These are phyloP conservation scores for Cyberlindnera suaveolens DNA, from an alignment of 805 yeast genomes.

Conservation along the genomic window DNA sequence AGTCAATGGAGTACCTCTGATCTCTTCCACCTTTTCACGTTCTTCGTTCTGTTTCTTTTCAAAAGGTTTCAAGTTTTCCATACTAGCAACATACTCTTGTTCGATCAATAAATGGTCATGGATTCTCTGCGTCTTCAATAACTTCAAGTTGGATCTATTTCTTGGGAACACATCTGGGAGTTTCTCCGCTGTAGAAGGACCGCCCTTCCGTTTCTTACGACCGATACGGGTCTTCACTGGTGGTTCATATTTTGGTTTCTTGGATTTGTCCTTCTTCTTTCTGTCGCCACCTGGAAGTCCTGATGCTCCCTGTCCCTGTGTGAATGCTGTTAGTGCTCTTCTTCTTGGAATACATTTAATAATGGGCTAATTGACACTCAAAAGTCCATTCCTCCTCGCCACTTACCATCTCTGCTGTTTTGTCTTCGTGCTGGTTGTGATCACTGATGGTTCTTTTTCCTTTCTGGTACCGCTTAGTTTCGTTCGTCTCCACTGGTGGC, in stretches of 20 bases:
- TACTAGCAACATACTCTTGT: constrained; percentile 92
- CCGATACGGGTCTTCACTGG: constrained; percentile 95
- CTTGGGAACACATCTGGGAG: constrained; percentile 86
- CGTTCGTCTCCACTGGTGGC: too few species aligned
- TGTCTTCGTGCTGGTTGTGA: too few species aligned
- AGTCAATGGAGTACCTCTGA: constrained; percentile 94
- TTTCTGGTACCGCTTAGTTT: too few species aligned
- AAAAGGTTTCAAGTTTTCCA: constrained; percentile 91
- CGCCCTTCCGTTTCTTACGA: constrained; percentile 83
- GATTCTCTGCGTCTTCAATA: constrained; percentile 89
- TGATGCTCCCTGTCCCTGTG: constrained; percentile 49
- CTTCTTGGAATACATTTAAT: background rate
- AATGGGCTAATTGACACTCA: background rate
- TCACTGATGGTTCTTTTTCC: too few species aligned
- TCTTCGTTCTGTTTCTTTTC: constrained; percentile 97
- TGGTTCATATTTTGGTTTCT: constrained; percentile 96
- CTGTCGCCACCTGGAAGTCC: constrained; percentile 42
- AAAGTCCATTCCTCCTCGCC: too few species aligned
- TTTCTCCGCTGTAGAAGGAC: constrained; percentile 79
- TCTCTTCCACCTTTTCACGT: constrained; percentile 88
- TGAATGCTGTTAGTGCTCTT: background rate
- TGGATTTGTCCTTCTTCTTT: constrained; percentile 62
- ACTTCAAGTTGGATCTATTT: constrained; percentile 87
- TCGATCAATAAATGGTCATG: constrained; percentile 92
- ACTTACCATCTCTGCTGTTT: too few species aligned